Percentiles rank a stretch among this genome's conserved stretches.
Conservation (phyloP, 164 flowering plant genomes). For the Magnolia kwangsiensis region DNA sequence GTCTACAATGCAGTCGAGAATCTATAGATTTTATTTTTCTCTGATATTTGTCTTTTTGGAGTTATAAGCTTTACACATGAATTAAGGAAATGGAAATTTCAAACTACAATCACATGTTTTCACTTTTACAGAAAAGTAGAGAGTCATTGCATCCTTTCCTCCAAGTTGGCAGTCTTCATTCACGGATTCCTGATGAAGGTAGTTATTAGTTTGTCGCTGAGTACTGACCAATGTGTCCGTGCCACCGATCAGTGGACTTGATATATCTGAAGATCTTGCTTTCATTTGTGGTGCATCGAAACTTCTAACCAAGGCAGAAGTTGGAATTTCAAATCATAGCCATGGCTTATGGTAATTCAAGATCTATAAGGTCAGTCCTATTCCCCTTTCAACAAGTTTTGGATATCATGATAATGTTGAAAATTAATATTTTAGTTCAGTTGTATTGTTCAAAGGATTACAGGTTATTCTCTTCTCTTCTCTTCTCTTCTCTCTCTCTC, state of each 20-base stretch:
- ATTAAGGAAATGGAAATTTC: background rate
- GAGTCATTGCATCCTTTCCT: conserved; percentile 6
- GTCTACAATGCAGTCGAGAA: background rate
- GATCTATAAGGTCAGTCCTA: conserved; percentile 40
- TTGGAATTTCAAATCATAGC: background rate
- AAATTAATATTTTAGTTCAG: no score
- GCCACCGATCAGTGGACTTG: background rate
- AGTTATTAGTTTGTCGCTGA: conserved; percentile 21
- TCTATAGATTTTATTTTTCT: no score
- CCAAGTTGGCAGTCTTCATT: conserved; percentile 13
- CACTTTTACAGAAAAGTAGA: conserved; percentile 16
- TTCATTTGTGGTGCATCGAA: conserved; percentile 11
- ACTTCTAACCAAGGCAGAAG: conserved; percentile 8
- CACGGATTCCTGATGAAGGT: conserved; percentile 25
- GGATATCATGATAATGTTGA: background rate
- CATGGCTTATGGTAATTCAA: conserved; percentile 39
- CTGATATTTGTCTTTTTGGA: no score
- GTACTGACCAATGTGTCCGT: conserved; percentile 10
- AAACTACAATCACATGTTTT: conserved; percentile 13
- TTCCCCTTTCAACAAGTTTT: background rate
- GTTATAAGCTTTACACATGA: background rate
- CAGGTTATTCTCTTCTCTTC: no score
- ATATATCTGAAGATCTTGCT: conserved; percentile 9
- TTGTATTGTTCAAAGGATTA: no score
- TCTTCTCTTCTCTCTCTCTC: no score